phyloP scores from a whole-genome alignment of 257 asterid species.

The Lycium ferocissimum region DNA sequence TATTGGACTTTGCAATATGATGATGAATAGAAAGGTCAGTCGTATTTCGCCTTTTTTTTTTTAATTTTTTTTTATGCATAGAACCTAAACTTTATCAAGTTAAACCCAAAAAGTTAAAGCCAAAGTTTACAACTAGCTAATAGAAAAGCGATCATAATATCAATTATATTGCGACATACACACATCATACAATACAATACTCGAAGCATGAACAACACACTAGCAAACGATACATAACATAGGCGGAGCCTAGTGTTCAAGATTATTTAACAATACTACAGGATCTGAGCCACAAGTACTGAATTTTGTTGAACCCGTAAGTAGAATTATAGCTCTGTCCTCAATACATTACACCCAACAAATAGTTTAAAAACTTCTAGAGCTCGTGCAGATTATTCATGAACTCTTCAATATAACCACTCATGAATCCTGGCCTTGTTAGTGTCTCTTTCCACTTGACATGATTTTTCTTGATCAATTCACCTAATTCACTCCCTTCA shows the following conservation, averaged over 20 bases:
- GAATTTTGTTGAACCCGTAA: not conserved
- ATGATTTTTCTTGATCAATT: constrained; percentile 56
- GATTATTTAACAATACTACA: not conserved
- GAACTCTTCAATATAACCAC: constrained; percentile 57
- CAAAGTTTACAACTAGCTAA: not conserved
- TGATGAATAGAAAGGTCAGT: too few species aligned
- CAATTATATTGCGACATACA: not conserved
- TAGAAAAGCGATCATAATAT: not conserved
- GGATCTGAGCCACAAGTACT: not conserved
- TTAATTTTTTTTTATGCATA: too few species aligned
- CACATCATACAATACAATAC: not conserved
- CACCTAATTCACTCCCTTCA: constrained; percentile 56
- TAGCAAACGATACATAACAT: not conserved
- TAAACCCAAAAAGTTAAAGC: not conserved
- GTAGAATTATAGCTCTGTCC: not conserved
- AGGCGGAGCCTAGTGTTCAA: not conserved
- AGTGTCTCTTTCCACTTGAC: constrained; percentile 59
- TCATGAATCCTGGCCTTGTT: constrained; percentile 47
- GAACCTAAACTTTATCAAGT: not conserved
- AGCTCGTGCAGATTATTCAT: constrained; percentile 54
- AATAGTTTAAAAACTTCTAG: not conserved
- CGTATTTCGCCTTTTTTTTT: not conserved
- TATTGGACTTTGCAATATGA: too few species aligned
- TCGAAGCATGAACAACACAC: not conserved
- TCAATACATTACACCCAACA: not conserved